Base-by-base conservation (phyloP, 2,329 filamentous ascomycete species). In the Beauveria medogensis region DNA sequence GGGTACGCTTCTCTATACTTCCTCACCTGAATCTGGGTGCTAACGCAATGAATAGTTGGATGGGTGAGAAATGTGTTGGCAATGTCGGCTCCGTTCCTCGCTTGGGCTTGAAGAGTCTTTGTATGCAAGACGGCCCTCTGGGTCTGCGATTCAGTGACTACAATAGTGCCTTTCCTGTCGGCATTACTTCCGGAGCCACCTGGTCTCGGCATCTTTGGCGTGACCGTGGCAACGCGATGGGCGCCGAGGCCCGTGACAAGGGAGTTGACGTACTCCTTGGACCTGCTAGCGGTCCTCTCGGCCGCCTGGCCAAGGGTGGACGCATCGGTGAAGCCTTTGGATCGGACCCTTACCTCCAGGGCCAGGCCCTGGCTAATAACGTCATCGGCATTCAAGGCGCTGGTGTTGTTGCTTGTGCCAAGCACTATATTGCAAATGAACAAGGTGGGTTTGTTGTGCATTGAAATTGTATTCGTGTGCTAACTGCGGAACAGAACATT, bases 51-150 rank as follows among this genome's bases (percentile, higher is more conserved):
- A 48, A 20, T 37, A 76, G 76, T n/a, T 75, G 71, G 73, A 68
- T 70, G 72, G 77, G 82, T 55, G 89, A 90, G 63, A 80, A 82
- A 64, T 94, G 91, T 67, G 91, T 96, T 14, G 92, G 92, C 63
- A 88, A 94, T 67, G 78, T 78, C 18, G 90, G 90, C 46, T 78
- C 87, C 7, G 80, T 92, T 47, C 88, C 88, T 18, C 82, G 88
- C 43, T 75, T 92, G 5, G 87, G 86, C 12, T 82, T 92, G 67
- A 85, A 82, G 66, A 80, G 85, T 28, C 77, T 96, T n/a, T 97
- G 92, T 72, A 77, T 94, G 78, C 91, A 96, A 69, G 92, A 96
- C 70, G 87, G 89, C 3, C 92, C 92, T 6, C 78, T 94, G 1
- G 92, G 92, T 63, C 78, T 96, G 61, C 88, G 92, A 57, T 82